phyloP scores from a whole-genome alignment of 2,329 filamentous ascomycete genomes.

The Pseudogymnoascus sp. region DNA sequence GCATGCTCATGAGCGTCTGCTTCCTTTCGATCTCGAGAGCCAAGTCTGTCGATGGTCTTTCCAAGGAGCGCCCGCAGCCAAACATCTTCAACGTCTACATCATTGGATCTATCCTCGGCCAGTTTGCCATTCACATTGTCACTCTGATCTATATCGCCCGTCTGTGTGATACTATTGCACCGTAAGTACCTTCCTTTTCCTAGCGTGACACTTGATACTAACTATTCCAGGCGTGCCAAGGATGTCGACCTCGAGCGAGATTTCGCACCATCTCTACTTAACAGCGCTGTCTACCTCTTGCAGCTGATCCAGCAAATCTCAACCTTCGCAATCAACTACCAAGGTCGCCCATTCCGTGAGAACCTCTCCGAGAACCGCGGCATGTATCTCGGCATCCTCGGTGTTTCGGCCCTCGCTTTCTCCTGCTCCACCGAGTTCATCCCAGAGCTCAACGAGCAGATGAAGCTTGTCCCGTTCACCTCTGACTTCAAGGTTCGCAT shows the following conservation, averaged over 20 bases:
- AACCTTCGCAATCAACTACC: slow-evolving; percentile 98
- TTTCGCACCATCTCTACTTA: slow-evolving; percentile 86
- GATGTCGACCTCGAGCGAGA: slow-evolving; percentile 89
- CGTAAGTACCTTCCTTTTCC: slow-evolving; percentile 47
- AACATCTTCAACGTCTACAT: slow-evolving; percentile 99
- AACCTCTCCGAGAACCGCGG: slow-evolving; percentile 89
- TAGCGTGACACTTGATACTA: slow-evolving; percentile 13
- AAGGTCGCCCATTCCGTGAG: slow-evolving; percentile 95
- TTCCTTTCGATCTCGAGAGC: slow-evolving; percentile 98
- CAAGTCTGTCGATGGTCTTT: slow-evolving; percentile 87
- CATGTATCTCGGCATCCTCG: slow-evolving; percentile 96
- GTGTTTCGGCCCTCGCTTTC: slow-evolving; percentile 84
- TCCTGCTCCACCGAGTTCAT: slow-evolving; percentile 91
- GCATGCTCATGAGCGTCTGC: slow-evolving; percentile 99
- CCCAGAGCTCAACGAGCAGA: slow-evolving; percentile 87
- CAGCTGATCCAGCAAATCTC: slow-evolving; percentile 98
- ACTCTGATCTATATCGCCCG: slow-evolving; percentile 91
- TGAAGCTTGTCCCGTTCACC: slow-evolving; percentile 85
- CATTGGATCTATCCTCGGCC: slow-evolving; percentile 91
- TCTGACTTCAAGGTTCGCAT: slow-evolving; percentile 83
- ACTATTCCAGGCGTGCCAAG: slow-evolving; percentile 37
- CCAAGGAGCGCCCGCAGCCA: slow-evolving; percentile 93
- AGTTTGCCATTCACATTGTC: slow-evolving; percentile 91
- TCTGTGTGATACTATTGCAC: slow-evolving; percentile 76
- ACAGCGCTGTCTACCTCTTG: slow-evolving; percentile 92